Evolutionary conservation across 2,329 filamentous ascomycete species (phyloP), one percentile per base, ranked within the genome.

Genomic region (Tolypocladium sp.): DNA sequence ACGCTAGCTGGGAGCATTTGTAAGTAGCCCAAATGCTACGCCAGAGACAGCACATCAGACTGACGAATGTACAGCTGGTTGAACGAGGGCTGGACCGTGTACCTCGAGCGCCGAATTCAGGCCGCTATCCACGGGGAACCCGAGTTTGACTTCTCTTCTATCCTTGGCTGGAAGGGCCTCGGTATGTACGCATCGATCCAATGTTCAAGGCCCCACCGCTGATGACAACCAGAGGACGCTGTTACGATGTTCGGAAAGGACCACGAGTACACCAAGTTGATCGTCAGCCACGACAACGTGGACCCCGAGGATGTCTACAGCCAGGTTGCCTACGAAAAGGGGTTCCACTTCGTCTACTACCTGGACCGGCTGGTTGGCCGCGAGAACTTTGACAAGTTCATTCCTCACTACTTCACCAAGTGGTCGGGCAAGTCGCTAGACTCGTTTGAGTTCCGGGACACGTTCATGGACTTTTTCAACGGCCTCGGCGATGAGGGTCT

Each of bases 281-380:
- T 96, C 64, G 83, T 92, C 61, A 87, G 91, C 70, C 87, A 97
- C 63, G 90, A 93, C 70, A 91, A 91, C 60, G 88, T 94, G 65
- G 93, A 97, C 67, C 94, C 94, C 0, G 94, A 97, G 71, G 94
- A 99, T 73, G 90, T 93, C 1, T 99, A 97, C 77, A 95, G 90
- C 65, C 89, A 85, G 33, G 81, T 97, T 40, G 92, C 94, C 0
- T 99, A 99, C 68, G 93, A 97, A 71, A 97, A 99, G 76, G 93
- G 93, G 4, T 97, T 96, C 75, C 90, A 90, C 69, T 95, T 97
- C 73, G 80, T 99, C 53, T 97, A 92, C 73, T 87, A 92, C 67
- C 85, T 99, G 17, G 94, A 99, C 68, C 88, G 88, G 54, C 78
- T 96, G 1, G 82, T 97, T 4, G 90, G 91, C 41, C 88, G 90